Evolutionary conservation across 1,139 yeast genomes (phyloP).

Genomic region (Protomyces pachydermus): DNA sequence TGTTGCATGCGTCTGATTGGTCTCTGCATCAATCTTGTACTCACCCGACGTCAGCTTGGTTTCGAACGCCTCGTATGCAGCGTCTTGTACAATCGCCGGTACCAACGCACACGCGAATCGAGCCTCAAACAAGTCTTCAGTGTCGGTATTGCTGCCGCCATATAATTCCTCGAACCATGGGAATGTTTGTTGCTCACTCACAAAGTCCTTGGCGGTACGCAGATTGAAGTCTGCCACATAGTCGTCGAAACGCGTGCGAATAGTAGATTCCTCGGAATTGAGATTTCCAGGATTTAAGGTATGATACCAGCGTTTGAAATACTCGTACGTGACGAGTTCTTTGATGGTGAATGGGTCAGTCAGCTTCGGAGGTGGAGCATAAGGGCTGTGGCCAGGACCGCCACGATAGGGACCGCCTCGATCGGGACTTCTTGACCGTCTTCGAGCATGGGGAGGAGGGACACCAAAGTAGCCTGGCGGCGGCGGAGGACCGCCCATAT

Average conservation of each 20-base stretch:
- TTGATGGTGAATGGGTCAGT: conserved; percentile 27
- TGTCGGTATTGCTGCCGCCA: conserved; percentile 18
- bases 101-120: conserved; percentile 5
- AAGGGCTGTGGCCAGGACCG: background rate
- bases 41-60: background rate
- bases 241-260: conserved; percentile 28
- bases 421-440: background rate
- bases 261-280: conserved; percentile 1
- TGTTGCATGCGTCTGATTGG: background rate
- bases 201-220: conserved; percentile 32
- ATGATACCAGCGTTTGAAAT: conserved; percentile 28
- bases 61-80: background rate
- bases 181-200: conserved; percentile 30
- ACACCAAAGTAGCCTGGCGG: background rate
- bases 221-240: conserved; percentile 32
- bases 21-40: background rate
- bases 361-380: background rate
- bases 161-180: conserved; percentile 34
- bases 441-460: background rate
- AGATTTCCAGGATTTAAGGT: conserved; percentile 22
- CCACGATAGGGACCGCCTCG: background rate
- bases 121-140: conserved; percentile 21
- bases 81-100: background rate
- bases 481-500: background rate
- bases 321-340: conserved; percentile 25